These are phyloP conservation scores for Nephelium lappaceum DNA, from an alignment of 345 rosid genomes.

Conservation along the genomic window DNA sequence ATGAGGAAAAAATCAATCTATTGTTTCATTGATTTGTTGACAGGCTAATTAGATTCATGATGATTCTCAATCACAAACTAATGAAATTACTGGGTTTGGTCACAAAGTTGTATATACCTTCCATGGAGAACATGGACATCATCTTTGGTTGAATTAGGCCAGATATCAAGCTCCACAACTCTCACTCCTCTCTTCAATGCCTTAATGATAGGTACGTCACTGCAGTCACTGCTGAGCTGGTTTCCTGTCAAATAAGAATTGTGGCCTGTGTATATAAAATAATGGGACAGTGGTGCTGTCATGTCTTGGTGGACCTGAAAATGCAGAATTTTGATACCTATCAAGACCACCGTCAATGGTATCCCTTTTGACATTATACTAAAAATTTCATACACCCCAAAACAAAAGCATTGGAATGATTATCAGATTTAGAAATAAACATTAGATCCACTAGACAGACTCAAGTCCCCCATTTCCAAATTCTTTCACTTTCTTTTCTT, in stretches of 20 bases:
- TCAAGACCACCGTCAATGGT: too few species aligned
- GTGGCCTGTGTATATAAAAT: conserved; percentile 89
- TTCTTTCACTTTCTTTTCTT: neutral
- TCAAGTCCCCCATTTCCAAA: neutral
- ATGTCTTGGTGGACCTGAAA: conserved; percentile 87
- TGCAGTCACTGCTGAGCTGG: conserved; percentile 93
- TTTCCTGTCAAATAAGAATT: conserved; percentile 94
- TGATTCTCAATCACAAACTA: neutral
- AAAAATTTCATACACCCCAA: too few species aligned
- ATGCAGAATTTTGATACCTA: neutral
- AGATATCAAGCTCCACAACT: conserved; percentile 91
- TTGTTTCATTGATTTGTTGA: neutral
- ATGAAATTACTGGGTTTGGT: neutral
- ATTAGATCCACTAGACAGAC: neutral
- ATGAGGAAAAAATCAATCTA: too few species aligned
- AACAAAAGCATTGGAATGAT: too few species aligned
- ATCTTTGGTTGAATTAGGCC: conserved; percentile 79
- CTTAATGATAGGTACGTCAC: conserved; percentile 83
- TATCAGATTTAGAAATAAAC: neutral
- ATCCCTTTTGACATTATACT: too few species aligned
- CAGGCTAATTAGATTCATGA: neutral
- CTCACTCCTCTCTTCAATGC: conserved; percentile 79
- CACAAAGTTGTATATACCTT: conserved; percentile 54
- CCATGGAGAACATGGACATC: conserved; percentile 89
- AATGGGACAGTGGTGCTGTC: conserved; percentile 86